Evolutionary conservation across 495 filamentous ascomycete species (phyloP).

Genomic region (Aspergillus cristatus): DNA sequence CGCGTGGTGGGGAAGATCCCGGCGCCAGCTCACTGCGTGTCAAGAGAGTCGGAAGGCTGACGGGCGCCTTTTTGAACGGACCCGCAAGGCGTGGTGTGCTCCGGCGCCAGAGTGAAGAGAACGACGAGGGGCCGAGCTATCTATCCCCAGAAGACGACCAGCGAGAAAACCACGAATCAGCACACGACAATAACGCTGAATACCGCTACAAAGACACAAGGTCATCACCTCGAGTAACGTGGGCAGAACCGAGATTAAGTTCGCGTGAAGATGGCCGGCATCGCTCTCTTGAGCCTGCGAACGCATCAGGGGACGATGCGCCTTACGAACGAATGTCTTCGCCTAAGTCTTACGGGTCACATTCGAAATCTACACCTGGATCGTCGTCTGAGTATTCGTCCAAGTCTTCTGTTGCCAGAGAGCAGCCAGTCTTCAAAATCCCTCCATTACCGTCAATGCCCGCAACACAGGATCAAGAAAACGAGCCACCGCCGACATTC

Average conservation of each 20-base stretch:
- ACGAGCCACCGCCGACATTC: slow-evolving; percentile 69
- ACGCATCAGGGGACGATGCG: slow-evolving; percentile 16
- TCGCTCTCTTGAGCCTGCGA: slow-evolving; percentile 15
- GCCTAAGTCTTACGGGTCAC: slow-evolving; percentile 28
- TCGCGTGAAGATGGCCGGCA: slow-evolving; percentile 18
- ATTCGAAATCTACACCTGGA: slow-evolving; percentile 34
- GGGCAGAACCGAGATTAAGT: slow-evolving; percentile 33
- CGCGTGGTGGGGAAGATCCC: slow-evolving; percentile 50
- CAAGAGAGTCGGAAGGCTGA: slow-evolving; percentile 62
- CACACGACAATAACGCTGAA: slow-evolving; percentile 16
- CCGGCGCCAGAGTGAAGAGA: slow-evolving; percentile 66
- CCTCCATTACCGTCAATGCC: slow-evolving; percentile 51
- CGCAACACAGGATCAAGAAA: slow-evolving; percentile 65
- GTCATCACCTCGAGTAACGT: slow-evolving; percentile 37
- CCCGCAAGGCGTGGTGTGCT: slow-evolving; percentile 62
- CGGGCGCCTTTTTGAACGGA: slow-evolving; percentile 64
- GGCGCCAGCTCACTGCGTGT: slow-evolving; percentile 62
- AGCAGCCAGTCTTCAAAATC: slow-evolving; percentile 57
- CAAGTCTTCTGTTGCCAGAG: slow-evolving; percentile 24
- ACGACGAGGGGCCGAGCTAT: slow-evolving; percentile 31
- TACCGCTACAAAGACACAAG: slow-evolving; percentile 22
- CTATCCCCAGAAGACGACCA: slow-evolving; percentile 17
- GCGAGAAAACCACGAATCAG: too few relatives aligned
- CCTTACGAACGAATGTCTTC: slow-evolving; percentile 32
- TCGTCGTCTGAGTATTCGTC: slow-evolving; percentile 32